These are phyloP conservation scores for Phalaenopsis equestris DNA, from an alignment of 106 monocot species.

Conservation along the genomic window DNA sequence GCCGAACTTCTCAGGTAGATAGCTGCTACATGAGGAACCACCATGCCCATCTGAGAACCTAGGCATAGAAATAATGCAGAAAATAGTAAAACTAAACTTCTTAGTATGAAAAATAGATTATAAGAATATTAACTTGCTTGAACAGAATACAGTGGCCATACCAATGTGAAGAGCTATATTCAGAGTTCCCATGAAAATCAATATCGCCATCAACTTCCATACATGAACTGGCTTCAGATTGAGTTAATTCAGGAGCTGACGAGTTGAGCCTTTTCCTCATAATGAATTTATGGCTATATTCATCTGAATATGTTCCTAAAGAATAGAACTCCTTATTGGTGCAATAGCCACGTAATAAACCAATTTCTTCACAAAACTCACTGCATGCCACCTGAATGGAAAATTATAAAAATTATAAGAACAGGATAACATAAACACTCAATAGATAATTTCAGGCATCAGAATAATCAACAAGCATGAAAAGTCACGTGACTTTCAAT, in stretches of 20 bases:
- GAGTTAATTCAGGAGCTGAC: not conserved
- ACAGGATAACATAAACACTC: not conserved
- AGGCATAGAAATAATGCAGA: slow-evolving; percentile 7
- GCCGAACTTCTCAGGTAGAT: slow-evolving; percentile 10
- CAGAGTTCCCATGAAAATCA: not conserved
- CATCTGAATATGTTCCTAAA: not conserved
- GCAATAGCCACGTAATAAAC: not conserved
- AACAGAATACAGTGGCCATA: not conserved
- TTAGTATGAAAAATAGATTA: not conserved
- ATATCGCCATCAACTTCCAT: not conserved
- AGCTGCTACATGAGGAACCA: slow-evolving; percentile 14
- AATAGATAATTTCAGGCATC: not conserved
- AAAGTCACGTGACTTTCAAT: not conserved
- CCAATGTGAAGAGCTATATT: slow-evolving; percentile 1
- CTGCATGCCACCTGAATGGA: not conserved
- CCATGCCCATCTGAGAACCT: slow-evolving; percentile 16
- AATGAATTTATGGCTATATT: not conserved
- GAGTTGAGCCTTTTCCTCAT: slow-evolving; percentile 1
- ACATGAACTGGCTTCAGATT: not conserved
- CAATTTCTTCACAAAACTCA: not conserved
- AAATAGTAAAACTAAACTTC: not conserved
- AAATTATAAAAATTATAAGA: not conserved
- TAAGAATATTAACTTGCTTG: not conserved
- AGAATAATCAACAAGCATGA: not conserved
- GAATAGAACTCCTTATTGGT: not conserved